Conservation (phyloP, 169 alveolate species). For the Eimeria praecox region DNA sequence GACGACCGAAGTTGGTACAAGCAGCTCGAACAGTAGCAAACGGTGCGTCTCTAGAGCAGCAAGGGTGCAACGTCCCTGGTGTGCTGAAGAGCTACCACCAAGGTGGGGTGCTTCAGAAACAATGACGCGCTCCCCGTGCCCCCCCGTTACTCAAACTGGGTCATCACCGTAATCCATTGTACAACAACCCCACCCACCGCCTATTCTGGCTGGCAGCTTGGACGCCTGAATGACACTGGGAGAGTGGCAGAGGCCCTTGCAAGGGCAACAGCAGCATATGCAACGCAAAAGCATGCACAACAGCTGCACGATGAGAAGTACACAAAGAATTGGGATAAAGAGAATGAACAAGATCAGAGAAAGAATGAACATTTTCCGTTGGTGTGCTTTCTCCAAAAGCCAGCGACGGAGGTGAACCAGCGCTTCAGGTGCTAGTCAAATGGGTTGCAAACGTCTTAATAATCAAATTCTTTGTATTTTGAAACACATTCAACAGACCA, state of each 20-base stretch:
- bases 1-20: neutral
- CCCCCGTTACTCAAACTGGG: slow-evolving; percentile 16
- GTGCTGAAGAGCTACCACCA: neutral
- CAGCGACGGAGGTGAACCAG: neutral
- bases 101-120: neutral
- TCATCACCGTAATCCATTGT: slow-evolving; percentile 47
- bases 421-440: neutral
- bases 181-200: slow-evolving; percentile 75
- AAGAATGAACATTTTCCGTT: slow-evolving; percentile 22
- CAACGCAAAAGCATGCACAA: slow-evolving; percentile 56
- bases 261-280: slow-evolving; percentile 71
- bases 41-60: neutral
- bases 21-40: neutral
- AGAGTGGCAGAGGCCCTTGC: slow-evolving; percentile 71
- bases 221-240: slow-evolving; percentile 25
- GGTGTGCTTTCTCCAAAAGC: neutral
- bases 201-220: slow-evolving; percentile 66
- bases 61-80: neutral
- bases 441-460: neutral
- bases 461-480: neutral
- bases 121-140: neutral
- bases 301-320: slow-evolving; percentile 53
- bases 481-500: neutral
- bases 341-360: slow-evolving; percentile 53
- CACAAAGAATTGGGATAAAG: slow-evolving; percentile 1